Evolutionary conservation across 2,329 filamentous ascomycete species (phyloP), one percentile per base, ranked within the genome.

Genomic region (Geoglossum cookeanum): DNA sequence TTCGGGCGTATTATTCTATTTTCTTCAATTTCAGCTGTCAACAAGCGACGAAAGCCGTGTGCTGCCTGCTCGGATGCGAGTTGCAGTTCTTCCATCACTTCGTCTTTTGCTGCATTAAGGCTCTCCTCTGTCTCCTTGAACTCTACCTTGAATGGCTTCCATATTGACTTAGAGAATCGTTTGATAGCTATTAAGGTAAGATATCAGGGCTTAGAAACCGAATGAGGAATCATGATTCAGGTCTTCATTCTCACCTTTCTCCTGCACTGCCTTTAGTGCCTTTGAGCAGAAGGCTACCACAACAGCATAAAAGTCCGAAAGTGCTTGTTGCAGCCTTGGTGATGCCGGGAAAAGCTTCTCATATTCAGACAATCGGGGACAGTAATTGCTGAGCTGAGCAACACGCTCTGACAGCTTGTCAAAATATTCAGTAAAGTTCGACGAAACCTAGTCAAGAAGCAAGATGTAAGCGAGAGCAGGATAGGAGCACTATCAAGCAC

Each of bases 371-470:
- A 70, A 70, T 9, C 65, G 61, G 0, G 72, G 72, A 57, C 65
- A 70, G 6, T 66, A 53, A 0, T 59, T 61, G 4, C 66, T 66
- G 9, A 74, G 60, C 1, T 62, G 63, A 64, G 69, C 65, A 39
- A 73, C 68, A 5, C 69, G 61, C 4, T 68, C 62, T 0, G 70
- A 68, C 6, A 71, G 61, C 4, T 65, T 68, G 47, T 71, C 69
- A 35, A 70, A 74, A 55, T 72, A 74, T 0, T 69, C 69, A 0
- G 64, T 63, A 39, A 67, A 67, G 22, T 71, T 72, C 1, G 65
- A 60, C 0, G 65, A 60, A 15, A 66, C 57, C 69, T 71, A 35
- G 33, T 33, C 33, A 37, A 9, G 48, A n/a, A 17, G 27, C 57
- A 7, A 59, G 11, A n/a, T 9, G 15, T 49, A 27, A 49, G 22